phyloP scores from a whole-genome alignment of 441 rosid species.

The Geranium incanum region DNA sequence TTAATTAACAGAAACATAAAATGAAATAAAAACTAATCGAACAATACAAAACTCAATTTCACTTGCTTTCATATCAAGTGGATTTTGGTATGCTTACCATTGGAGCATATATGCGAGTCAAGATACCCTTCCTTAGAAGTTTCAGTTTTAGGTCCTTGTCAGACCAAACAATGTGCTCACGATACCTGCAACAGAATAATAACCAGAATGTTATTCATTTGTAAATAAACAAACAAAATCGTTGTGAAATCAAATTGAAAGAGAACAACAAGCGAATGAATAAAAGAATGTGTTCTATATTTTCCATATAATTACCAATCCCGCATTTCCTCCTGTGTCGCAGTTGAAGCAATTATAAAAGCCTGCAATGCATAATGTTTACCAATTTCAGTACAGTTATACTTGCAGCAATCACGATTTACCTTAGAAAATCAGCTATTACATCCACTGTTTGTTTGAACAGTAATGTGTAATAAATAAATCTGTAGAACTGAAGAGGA shows the following conservation, averaged over 20 bases:
- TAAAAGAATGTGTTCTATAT: constrained; percentile 5
- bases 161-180: constrained; percentile 62
- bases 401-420: not conserved
- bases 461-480: not conserved
- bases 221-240: not conserved
- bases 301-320: constrained; percentile 42
- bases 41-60: not conserved
- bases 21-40: too few relatives aligned
- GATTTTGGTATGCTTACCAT: constrained; percentile 40
- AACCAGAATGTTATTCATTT: not conserved
- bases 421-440: not conserved
- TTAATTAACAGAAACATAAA: too few relatives aligned
- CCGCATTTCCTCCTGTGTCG: constrained; percentile 62
- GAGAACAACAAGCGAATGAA: constrained; percentile 8
- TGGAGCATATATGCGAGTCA: constrained; percentile 61
- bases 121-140: constrained; percentile 56
- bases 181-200: constrained; percentile 43
- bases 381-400: constrained; percentile 1
- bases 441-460: too few relatives aligned
- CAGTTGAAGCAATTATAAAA: constrained; percentile 65
- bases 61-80: not conserved
- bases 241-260: not conserved
- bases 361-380: constrained; percentile 37
- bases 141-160: constrained; percentile 60
- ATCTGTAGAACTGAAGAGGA: constrained; percentile 8